These are phyloP conservation scores for Fragaria nilgerrensis DNA, from an alignment of 306 rosid species.

Conservation along the genomic window DNA sequence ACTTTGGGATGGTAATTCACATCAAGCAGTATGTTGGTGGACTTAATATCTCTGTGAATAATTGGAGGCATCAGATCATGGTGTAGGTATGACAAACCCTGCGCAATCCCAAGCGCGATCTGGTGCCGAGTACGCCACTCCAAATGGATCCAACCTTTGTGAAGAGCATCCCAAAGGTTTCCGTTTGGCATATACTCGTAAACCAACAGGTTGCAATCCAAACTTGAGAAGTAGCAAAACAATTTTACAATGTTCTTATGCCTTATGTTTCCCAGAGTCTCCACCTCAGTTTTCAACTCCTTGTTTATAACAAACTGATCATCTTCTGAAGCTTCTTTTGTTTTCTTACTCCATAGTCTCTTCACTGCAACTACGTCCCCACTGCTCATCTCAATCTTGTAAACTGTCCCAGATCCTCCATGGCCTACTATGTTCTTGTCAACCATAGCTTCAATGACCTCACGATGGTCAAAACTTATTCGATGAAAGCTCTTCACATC, in stretches of 20 bases:
- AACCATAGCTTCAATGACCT: slow-evolving; percentile 67
- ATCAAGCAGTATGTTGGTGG: slow-evolving; percentile 83
- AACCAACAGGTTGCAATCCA: slow-evolving; percentile 69
- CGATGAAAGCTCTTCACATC: slow-evolving; percentile 89
- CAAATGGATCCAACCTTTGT: slow-evolving; percentile 62
- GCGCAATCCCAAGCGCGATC: slow-evolving; percentile 80
- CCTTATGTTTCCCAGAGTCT: slow-evolving; percentile 81
- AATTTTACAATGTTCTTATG: slow-evolving; percentile 92
- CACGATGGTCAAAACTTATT: slow-evolving; percentile 62
- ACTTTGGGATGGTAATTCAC: slow-evolving; percentile 82
- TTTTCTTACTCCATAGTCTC: slow-evolving; percentile 53
- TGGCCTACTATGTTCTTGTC: slow-evolving; percentile 88
- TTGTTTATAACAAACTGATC: slow-evolving; percentile 53
- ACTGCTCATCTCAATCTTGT: slow-evolving; percentile 64
- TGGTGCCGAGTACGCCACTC: slow-evolving; percentile 88
- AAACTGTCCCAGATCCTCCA: slow-evolving; percentile 95
- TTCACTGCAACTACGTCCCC: slow-evolving; percentile 87
- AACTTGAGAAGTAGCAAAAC: slow-evolving; percentile 73
- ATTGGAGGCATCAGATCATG: slow-evolving; percentile 80
- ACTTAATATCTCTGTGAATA: slow-evolving; percentile 86
- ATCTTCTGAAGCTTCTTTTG: slow-evolving; percentile 51
- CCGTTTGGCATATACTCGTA: slow-evolving; percentile 96
- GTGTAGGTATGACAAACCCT: slow-evolving; percentile 93
- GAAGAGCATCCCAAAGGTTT: slow-evolving; percentile 91
- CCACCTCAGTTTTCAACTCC: slow-evolving; percentile 83